Evolutionary conservation across 352 stramenopile species (phyloP).

Genomic region (Globisporangium yorkense): DNA sequence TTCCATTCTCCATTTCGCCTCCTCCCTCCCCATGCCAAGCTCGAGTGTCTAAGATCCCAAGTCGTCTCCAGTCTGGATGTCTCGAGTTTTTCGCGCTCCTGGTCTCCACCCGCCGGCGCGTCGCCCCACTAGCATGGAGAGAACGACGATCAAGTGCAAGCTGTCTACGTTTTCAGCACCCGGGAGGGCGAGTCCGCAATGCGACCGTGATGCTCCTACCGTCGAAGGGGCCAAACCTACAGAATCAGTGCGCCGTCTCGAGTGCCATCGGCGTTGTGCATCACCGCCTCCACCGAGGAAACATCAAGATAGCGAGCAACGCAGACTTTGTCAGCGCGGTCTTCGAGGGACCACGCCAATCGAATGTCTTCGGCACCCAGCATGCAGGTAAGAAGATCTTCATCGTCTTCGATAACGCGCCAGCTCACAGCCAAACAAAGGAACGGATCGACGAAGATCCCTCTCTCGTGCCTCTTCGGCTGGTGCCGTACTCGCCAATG

Average conservation of each 20-base stretch:
- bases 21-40: too few relatives aligned
- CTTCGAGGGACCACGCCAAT: conserved; percentile 9
- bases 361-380: conserved; percentile 1
- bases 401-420: too few relatives aligned
- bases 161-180: too few relatives aligned
- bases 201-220: conserved; percentile 2
- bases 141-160: too few relatives aligned
- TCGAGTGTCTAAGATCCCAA: too few relatives aligned
- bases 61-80: too few relatives aligned
- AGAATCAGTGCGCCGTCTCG: conserved; percentile 16
- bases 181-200: too few relatives aligned
- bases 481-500: conserved; percentile 18
- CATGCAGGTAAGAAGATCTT: conserved; percentile 19
- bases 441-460: background rate
- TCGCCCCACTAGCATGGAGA: too few relatives aligned
- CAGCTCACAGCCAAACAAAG: too few relatives aligned
- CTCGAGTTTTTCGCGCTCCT: too few relatives aligned
- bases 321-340: conserved; percentile 12
- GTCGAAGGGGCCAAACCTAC: conserved; percentile 18
- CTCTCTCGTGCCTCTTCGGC: conserved; percentile 14
- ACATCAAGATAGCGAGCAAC: conserved; percentile 21
- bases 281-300: conserved; percentile 7
- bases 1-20: too few relatives aligned
- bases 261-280: conserved; percentile 4
- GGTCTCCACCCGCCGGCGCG: too few relatives aligned